Base-by-base conservation (phyloP, 257 asterid species). In the Jacaranda copaia region DNA sequence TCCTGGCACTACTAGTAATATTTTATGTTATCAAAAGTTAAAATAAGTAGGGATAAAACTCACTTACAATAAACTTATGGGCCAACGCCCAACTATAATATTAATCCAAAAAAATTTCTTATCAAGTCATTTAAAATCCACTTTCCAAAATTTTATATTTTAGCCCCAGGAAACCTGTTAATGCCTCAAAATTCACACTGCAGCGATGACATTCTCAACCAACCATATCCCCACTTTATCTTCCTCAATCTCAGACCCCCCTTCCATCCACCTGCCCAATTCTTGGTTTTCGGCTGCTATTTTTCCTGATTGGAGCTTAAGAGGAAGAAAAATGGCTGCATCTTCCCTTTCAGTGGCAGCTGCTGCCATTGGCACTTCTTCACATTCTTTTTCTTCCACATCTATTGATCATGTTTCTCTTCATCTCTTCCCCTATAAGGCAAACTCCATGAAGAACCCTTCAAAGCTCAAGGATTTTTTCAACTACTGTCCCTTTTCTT, bases 341-440 rank as follows among this genome's bases (percentile, higher is more conserved):
- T 86, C 86, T 78, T 82, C 90, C 42, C 79, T 87, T 36, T 85
- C 93, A 68, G 70, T 88, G 65, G 89, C 89, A 35, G 86, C 89
- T 45, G 82, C 88, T n/a, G 82, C 88, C n/a, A 58, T 81, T 79
- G 76, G 81, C 78, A 25, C 80, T 64, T 49, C 76, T 60, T 80
- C 89, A 8, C 76, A 77, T 66, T 83, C 81, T 16, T 32, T 62
- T 35, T 70, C 87, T 59, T 69, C 90, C n/a, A 53, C 74, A 60
- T 74, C 78, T 48, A 77, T 38, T 35, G 88, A 72, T 25, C 80
- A 78, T 59, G 68, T 64, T 46, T 82, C 90, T 59, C 77, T 79
- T 20, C 53, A 48, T 40, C 82, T 83, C 74, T 83, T 84, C 73
- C 82, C 83, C 70, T 79, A 48, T 19, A 86, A 70, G 68, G 18